These are phyloP conservation scores for Mucor mucedo DNA, from an alignment of 371 early-diverging fungal genomes.

Conservation along the genomic window DNA sequence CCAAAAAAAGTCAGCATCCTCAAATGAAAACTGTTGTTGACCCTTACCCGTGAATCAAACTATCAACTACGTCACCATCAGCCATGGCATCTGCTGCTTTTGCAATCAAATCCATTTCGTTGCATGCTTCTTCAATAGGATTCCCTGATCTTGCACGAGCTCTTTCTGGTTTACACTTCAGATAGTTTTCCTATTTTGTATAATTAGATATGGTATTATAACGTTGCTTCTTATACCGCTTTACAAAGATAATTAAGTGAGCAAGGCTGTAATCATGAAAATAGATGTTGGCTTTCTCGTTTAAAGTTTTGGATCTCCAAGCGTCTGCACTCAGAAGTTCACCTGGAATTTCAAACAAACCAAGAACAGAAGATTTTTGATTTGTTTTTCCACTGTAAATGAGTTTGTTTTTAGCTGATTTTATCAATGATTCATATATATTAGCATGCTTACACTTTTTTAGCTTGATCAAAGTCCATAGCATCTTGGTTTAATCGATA, in stretches of 20 bases:
- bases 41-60: constrained; percentile 76
- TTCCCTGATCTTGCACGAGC: constrained; percentile 20
- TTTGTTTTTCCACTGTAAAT: constrained; percentile 45
- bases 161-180: constrained; percentile 37
- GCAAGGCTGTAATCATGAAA: constrained; percentile 92
- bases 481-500: constrained; percentile 70
- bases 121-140: constrained; percentile 26
- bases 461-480: constrained; percentile 86
- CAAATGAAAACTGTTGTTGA: constrained; percentile 1
- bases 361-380: constrained; percentile 82
- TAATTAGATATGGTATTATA: neutral
- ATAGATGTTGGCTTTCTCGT: constrained; percentile 90
- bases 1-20: neutral
- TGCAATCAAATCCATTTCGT: constrained; percentile 66
- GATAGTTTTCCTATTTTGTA: constrained; percentile 56
- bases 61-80: constrained; percentile 86
- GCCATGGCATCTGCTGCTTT: constrained; percentile 93
- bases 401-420: neutral
- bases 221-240: too few relatives aligned
- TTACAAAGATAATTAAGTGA: constrained; percentile 85
- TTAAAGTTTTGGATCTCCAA: constrained; percentile 62
- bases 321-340: constrained; percentile 64
- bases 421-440: neutral
- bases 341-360: constrained; percentile 86
- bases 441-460: constrained; percentile 58